Percentiles rank a stretch among this genome's conserved stretches.
phyloP scores from a whole-genome alignment of 441 rosid species.

The Populus hybrid region DNA sequence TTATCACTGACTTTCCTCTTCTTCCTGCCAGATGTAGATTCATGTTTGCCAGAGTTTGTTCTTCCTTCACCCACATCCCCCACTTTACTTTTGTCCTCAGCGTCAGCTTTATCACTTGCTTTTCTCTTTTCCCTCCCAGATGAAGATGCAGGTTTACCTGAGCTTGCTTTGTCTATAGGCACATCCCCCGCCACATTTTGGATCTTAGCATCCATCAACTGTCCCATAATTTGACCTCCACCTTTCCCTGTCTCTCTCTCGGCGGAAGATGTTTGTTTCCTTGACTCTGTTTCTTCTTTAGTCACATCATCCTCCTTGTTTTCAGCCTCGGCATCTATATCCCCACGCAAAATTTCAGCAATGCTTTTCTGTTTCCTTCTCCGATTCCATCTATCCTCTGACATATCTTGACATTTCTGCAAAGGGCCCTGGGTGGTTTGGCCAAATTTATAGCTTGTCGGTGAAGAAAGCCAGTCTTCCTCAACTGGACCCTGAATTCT shows the following conservation, averaged over 20 bases:
- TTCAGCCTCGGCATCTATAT: constrained; percentile 24
- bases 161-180: constrained; percentile 6
- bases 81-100: not conserved
- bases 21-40: constrained; percentile 12
- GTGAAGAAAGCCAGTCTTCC: constrained; percentile 42
- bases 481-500: constrained; percentile 38
- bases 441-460: constrained; percentile 13
- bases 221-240: not conserved
- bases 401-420: constrained; percentile 34
- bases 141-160: constrained; percentile 6
- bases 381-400: constrained; percentile 36
- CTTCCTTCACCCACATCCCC: constrained; percentile 1
- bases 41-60: not conserved
- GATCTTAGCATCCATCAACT: not conserved
- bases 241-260: constrained; percentile 34
- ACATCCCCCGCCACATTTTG: constrained; percentile 1
- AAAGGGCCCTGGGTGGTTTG: constrained; percentile 23
- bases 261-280: constrained; percentile 19
- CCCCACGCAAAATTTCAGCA: constrained; percentile 63
- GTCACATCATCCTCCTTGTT: constrained; percentile 19
- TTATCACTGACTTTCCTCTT: constrained; percentile 22
- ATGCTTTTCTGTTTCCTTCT: constrained; percentile 80
- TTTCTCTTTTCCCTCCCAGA: constrained; percentile 15
- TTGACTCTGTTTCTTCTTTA: constrained; percentile 18
- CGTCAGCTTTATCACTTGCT: constrained; percentile 6